Percentiles rank a stretch among this genome's conserved stretches.
phyloP scores from a whole-genome alignment of 1,284 basidiomycete species.

The Thecaphora thlaspeos region DNA sequence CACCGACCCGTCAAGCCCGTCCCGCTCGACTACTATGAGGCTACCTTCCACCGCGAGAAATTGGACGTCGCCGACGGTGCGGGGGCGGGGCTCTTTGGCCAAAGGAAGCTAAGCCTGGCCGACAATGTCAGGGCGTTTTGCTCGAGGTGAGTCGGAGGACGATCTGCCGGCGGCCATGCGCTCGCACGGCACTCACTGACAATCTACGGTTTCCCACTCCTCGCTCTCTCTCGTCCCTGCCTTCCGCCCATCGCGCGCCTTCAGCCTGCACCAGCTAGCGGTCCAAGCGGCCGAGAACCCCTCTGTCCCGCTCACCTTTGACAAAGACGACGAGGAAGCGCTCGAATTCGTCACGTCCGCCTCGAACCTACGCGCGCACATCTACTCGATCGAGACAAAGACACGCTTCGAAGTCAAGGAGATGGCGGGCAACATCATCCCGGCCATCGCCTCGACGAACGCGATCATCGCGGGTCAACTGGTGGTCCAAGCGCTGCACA shows the following conservation, averaged over 20 bases:
- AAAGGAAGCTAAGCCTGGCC: conserved; percentile 37
- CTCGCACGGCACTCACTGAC: too few relatives aligned
- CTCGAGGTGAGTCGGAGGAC: conserved; percentile 4
- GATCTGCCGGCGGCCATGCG: too few relatives aligned
- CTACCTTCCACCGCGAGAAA: not conserved
- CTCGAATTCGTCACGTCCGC: conserved; percentile 94
- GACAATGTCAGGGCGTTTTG: conserved; percentile 50
- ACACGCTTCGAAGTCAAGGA: conserved; percentile 98
- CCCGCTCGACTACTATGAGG: conserved; percentile 78
- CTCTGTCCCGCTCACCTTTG: conserved; percentile 73
- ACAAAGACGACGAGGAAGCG: conserved; percentile 97
- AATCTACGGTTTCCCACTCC: too few relatives aligned
- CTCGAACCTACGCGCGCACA: conserved; percentile 84
- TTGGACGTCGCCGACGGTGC: not conserved
- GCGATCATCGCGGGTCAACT: conserved; percentile 93
- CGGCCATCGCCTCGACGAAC: conserved; percentile 98
- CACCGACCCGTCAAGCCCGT: conserved; percentile 73
- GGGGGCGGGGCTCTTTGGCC: conserved; percentile 33
- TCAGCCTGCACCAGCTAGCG: conserved; percentile 75
- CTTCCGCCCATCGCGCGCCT: not conserved
- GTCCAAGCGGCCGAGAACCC: conserved; percentile 72
- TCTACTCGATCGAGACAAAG: conserved; percentile 82
- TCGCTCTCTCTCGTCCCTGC: too few relatives aligned
- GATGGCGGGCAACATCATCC: conserved; percentile 96
- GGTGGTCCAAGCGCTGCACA: conserved; percentile 83